These are phyloP conservation scores for Candida chauliodis DNA, from an alignment of 805 yeast genomes.

Conservation along the genomic window DNA sequence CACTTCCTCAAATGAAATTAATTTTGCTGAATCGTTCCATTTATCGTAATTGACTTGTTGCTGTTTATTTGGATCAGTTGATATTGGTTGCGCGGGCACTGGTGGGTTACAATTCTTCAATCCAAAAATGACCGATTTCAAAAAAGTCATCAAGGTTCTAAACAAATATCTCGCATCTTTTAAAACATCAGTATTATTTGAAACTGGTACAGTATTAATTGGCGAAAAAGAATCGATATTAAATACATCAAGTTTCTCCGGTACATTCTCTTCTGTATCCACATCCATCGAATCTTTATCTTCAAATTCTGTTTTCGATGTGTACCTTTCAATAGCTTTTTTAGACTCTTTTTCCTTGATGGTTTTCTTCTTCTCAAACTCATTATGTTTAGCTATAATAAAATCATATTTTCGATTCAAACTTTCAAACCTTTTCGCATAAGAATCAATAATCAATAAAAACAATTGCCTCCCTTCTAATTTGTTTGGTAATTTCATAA, in stretches of 20 bases:
- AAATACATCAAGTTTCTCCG: constrained; percentile 23
- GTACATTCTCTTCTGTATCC: constrained; percentile 3
- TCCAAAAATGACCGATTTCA: constrained; percentile 86
- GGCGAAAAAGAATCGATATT: constrained; percentile 47
- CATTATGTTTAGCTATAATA: constrained; percentile 59
- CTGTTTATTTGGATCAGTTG: too few species aligned
- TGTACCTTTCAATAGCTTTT: constrained; percentile 36
- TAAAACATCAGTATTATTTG: constrained; percentile 57
- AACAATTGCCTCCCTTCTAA: constrained; percentile 80
- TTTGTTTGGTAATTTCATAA: constrained; percentile 76
- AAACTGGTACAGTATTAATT: constrained; percentile 54
- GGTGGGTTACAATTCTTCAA: constrained; percentile 88
- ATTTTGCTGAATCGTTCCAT: constrained; percentile 86
- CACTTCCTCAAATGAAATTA: constrained; percentile 81
- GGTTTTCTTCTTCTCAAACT: constrained; percentile 42
- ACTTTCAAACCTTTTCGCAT: constrained; percentile 74
- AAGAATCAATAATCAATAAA: constrained; percentile 83
- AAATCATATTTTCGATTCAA: constrained; percentile 69
- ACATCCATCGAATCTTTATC: constrained; percentile 6
- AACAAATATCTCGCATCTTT: constrained; percentile 87
- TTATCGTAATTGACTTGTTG: constrained; percentile 40
- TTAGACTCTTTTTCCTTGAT: constrained; percentile 42
- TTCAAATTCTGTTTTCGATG: too few species aligned
- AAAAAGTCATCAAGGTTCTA: constrained; percentile 82
- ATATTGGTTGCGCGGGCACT: constrained; percentile 42